A percentile compares a stretch with the other conserved stretches of the same genome.
phyloP scores from a whole-genome alignment of 2,329 filamentous ascomycete genomes.

The Sarocladiaceae sp. region DNA sequence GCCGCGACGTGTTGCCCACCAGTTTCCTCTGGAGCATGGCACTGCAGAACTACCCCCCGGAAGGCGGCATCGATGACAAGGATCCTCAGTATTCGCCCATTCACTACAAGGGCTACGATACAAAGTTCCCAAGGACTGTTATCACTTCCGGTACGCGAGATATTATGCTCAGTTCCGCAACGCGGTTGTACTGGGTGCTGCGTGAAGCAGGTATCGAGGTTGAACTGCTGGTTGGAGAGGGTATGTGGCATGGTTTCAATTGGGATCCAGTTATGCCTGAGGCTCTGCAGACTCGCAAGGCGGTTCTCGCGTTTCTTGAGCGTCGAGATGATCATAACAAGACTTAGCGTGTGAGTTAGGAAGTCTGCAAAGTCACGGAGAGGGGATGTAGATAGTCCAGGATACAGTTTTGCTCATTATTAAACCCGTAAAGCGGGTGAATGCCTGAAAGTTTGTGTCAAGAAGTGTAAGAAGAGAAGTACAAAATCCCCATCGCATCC shows the following conservation, averaged over 20 bases:
- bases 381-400: neutral
- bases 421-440: constrained; percentile 3
- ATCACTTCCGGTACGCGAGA: neutral
- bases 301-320: neutral
- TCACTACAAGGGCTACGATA: neutral
- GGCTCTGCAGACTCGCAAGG: neutral
- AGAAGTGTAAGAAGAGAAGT: constrained; percentile 7
- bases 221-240: constrained; percentile 1
- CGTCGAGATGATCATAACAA: no score
- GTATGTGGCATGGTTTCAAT: constrained; percentile 7
- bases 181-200: neutral
- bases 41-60: neutral
- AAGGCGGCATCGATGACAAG: neutral
- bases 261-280: constrained; percentile 1
- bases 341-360: no score
- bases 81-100: neutral
- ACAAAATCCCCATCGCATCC: neutral
- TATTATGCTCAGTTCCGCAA: neutral
- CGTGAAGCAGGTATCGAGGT: constrained; percentile 1
- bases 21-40: neutral
- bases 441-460: constrained; percentile 7
- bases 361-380: no score
- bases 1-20: neutral
- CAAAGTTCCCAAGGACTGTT: neutral
- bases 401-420: constrained; percentile 5